These are phyloP conservation scores for Metschnikowia shivogae DNA, from an alignment of 805 yeast genomes.

Conservation along the genomic window DNA sequence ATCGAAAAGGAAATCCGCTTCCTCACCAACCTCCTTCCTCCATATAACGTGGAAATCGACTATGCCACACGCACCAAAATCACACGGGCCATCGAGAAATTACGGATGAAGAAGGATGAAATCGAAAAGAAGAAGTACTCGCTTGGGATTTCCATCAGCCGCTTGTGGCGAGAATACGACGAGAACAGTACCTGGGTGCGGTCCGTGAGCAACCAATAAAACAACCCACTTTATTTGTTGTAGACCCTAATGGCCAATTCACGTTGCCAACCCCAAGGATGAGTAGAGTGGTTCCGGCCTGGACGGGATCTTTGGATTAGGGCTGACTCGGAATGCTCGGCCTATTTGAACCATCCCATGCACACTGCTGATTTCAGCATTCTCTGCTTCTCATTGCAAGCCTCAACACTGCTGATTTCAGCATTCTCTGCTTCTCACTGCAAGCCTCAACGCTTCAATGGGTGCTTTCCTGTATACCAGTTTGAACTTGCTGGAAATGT, in stretches of 20 bases:
- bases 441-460: too few relatives aligned
- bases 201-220: slow-evolving; percentile 20
- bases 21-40: slow-evolving; percentile 38
- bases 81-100: slow-evolving; percentile 36
- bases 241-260: not conserved
- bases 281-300: too few relatives aligned
- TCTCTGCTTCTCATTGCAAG: too few relatives aligned
- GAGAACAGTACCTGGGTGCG: slow-evolving; percentile 43
- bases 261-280: too few relatives aligned
- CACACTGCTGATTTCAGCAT: too few relatives aligned
- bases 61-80: slow-evolving; percentile 39
- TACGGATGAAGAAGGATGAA: slow-evolving; percentile 38
- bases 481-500: too few relatives aligned
- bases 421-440: too few relatives aligned
- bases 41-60: slow-evolving; percentile 41
- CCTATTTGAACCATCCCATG: too few relatives aligned
- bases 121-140: slow-evolving; percentile 38
- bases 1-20: slow-evolving; percentile 39
- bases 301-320: too few relatives aligned
- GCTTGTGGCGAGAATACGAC: slow-evolving; percentile 41
- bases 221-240: not conserved
- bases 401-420: too few relatives aligned
- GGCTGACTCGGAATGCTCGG: too few relatives aligned
- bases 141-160: slow-evolving; percentile 39
- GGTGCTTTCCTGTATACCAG: too few relatives aligned